Evolutionary conservation across 768 basidiomycete genomes (phyloP).

Genomic region (Serendipita sp.): DNA sequence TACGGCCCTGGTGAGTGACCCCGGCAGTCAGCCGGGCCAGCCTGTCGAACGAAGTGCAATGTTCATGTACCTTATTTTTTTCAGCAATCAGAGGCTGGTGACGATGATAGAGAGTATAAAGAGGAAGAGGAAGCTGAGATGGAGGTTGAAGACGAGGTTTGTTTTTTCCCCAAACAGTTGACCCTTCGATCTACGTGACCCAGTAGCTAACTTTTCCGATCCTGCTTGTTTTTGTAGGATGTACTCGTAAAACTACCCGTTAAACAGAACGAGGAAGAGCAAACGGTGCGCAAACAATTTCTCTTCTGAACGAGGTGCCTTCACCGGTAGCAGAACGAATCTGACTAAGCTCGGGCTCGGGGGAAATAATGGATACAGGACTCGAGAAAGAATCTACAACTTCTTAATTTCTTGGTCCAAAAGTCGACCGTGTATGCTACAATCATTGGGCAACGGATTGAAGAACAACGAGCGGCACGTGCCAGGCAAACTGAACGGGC

Average conservation of each 20-base stretch:
- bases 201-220: neutral
- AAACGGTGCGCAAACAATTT: neutral
- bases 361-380: conserved; percentile 22
- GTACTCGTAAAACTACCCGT: neutral
- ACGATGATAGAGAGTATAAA: neutral
- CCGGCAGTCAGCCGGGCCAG: neutral
- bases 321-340: too few relatives aligned
- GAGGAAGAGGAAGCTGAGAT: neutral
- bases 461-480: conserved; percentile 21
- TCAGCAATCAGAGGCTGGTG: neutral
- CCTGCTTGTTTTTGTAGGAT: too few relatives aligned
- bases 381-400: conserved; percentile 31
- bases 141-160: conserved; percentile 1
- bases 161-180: neutral
- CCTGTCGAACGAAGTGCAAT: neutral
- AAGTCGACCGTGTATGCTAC: conserved; percentile 63
- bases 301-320: neutral
- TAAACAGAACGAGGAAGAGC: neutral
- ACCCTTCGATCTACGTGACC: neutral
- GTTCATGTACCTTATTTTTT: neutral
- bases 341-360: neutral
- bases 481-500: conserved; percentile 7
- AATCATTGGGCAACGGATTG: conserved; percentile 61
- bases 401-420: conserved; percentile 52
- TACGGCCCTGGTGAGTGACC: neutral